Percentiles rank a stretch among this genome's conserved stretches.
Evolutionary conservation across 2,329 filamentous ascomycete species (phyloP).

Genomic region (Lecanosticta acicola): DNA sequence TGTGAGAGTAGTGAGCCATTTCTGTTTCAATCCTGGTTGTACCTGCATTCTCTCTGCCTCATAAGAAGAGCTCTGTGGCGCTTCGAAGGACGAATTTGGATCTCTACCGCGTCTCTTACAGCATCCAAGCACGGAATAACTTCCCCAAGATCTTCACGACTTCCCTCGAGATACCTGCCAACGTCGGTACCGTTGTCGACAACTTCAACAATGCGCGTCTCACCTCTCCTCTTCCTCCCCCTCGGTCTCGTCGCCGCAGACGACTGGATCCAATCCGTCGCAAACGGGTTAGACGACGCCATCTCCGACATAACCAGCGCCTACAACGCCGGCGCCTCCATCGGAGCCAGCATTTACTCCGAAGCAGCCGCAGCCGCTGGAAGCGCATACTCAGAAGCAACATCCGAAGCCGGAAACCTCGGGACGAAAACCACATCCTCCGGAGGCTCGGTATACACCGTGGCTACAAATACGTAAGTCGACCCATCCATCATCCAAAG

Average conservation of each 20-base stretch:
- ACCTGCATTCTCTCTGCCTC: too few species aligned
- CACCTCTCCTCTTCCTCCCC: slow-evolving; percentile 5
- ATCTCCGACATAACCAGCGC: slow-evolving; percentile 4
- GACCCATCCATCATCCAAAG: background rate
- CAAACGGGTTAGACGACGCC: background rate
- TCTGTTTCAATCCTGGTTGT: too few species aligned
- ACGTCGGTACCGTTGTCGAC: too few species aligned
- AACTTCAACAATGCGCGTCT: background rate
- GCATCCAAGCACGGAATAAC: too few species aligned
- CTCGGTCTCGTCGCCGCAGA: slow-evolving; percentile 1
- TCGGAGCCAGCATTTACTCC: slow-evolving; percentile 1
- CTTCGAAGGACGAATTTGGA: too few species aligned
- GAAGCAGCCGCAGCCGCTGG: slow-evolving; percentile 11
- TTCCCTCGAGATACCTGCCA: too few species aligned
- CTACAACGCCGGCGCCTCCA: background rate
- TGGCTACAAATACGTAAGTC: slow-evolving; percentile 4
- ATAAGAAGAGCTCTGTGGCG: too few species aligned
- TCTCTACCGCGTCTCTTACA: too few species aligned
- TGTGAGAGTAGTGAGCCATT: too few species aligned
- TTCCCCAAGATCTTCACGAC: too few species aligned
- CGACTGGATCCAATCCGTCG: background rate
- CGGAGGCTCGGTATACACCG: slow-evolving; percentile 13
- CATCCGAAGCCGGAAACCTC: slow-evolving; percentile 5
- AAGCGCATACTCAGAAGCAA: slow-evolving; percentile 8
- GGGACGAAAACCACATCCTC: slow-evolving; percentile 8